Base-by-base conservation (phyloP, 805 yeast genomes). In the Pichia membranifaciens region DNA sequence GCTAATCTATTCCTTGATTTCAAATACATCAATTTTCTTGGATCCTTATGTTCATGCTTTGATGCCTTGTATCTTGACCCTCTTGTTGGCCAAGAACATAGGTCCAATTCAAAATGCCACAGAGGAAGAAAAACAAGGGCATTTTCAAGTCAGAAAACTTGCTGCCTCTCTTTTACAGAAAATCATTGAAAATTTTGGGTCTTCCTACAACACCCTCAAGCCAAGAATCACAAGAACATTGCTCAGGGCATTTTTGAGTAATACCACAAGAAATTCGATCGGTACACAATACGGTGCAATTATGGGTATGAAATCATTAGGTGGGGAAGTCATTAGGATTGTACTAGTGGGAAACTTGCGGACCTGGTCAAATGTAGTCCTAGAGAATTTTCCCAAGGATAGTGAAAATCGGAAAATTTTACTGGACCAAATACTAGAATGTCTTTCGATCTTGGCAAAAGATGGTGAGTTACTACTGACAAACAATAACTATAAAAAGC, bases 41-140 rank as follows among this genome's bases (percentile, higher is more conserved):
- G 97, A 91, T 55, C 99, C 98, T 10, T 91, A 91, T 60, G 88
- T 93, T 40, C 99, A 95, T 68, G 91, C 96, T 0, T 70, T 93
- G 56, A 88, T 93, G 87, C 99, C 99, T n/a, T 87, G 96, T 51
- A 83, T 93, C 31, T 73, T 93, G 54, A 93, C 99, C 0, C 73
- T 91, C 18, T 73, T 93, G 38, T 74, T 93, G 43, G 97, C 98
- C 1, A 89, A 89, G 59, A 79, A 87, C 51, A 76, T 91, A n/a
- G 97, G 97, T 3, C 58, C 59, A 8, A 31, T 55, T 5, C 54
- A 52, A 33, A 22, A 36, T 16, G 54, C 54, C 3, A 52, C 52
- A 6, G 43, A 52, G 9, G 60, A 56, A 29, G 59, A 56, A 23
- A 48, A 60, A 6, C 47, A 56, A 13, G 65, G 65, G 37, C 74